phyloP scores from a whole-genome alignment of 1,284 basidiomycete species.

The Apiotrichum porosum region DNA sequence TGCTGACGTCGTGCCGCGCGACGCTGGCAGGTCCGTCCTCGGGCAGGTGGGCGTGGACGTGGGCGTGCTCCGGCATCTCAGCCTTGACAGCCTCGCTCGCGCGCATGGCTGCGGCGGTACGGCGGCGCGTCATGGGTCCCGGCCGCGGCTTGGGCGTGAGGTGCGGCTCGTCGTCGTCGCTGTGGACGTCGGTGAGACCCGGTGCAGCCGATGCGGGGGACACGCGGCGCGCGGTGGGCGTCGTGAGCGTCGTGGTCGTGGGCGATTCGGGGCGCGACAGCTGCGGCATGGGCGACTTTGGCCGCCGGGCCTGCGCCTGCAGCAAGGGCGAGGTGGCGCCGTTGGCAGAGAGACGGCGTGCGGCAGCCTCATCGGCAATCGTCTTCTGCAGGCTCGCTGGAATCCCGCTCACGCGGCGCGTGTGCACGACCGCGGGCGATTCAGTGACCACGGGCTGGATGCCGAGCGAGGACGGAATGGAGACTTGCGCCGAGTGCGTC shows the following conservation, averaged over 20 bases:
- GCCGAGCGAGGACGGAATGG: not conserved
- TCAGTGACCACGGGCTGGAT: not conserved
- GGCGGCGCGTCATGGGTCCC: not conserved
- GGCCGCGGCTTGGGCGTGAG: not conserved
- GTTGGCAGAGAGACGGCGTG: too few species aligned
- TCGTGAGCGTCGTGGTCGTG: not conserved
- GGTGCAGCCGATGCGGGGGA: not conserved
- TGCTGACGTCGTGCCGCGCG: slow-evolving; percentile 16
- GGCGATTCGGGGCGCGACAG: too few species aligned
- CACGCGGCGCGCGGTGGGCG: too few species aligned
- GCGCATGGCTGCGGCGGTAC: not conserved
- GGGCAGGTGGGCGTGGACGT: not conserved
- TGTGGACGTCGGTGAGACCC: not conserved
- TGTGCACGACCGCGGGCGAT: slow-evolving; percentile 12
- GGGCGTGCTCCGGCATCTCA: not conserved
- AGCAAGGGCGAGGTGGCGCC: too few species aligned
- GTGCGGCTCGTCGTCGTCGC: not conserved
- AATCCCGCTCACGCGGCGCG: slow-evolving; percentile 14
- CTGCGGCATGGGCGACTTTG: not conserved
- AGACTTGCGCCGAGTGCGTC: slow-evolving; percentile 6
- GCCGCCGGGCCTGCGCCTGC: too few species aligned
- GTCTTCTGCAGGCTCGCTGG: slow-evolving; percentile 9
- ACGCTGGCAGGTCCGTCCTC: not conserved
- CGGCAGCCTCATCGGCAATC: not conserved
- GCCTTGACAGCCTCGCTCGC: not conserved